These are phyloP conservation scores for Penicillium riverlandense DNA, from an alignment of 495 filamentous ascomycete genomes.

Conservation along the genomic window DNA sequence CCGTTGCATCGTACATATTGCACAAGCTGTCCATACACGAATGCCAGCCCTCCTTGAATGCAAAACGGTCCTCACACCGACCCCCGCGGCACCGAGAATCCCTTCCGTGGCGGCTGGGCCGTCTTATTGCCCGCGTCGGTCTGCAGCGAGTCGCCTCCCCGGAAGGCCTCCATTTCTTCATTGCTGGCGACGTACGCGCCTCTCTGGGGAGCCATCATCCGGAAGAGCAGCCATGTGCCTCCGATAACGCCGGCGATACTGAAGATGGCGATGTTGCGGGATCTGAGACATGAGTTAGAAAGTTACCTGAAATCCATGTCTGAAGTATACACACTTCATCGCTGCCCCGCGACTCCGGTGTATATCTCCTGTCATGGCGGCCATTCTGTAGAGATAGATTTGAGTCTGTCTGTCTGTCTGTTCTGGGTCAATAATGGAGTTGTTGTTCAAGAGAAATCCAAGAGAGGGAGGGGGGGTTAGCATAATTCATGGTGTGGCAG, in stretches of 20 bases:
- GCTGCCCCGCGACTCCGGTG: neutral
- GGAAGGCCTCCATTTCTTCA: constrained; percentile 7
- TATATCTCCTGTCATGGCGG: neutral
- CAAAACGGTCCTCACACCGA: neutral
- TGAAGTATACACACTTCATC: neutral
- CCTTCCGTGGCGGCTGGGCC: constrained; percentile 1
- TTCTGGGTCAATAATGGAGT: neutral
- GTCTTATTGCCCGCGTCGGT: constrained; percentile 4
- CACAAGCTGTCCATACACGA: too few species aligned
- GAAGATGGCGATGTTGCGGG: constrained; percentile 10
- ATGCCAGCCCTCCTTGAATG: too few species aligned
- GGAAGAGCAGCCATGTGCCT: constrained; percentile 10
- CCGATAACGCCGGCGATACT: constrained; percentile 13
- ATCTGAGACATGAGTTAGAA: constrained; percentile 1
- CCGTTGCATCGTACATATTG: too few species aligned
- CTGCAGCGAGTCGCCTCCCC: constrained; percentile 1
- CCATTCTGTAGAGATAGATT: neutral
- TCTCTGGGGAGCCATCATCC: constrained; percentile 6
- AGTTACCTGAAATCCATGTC: neutral
- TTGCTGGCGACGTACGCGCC: constrained; percentile 2
- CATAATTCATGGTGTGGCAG: too few species aligned
- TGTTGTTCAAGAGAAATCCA: neutral
- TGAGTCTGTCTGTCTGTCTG: neutral
- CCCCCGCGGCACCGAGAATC: neutral
- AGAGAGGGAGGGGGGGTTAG: neutral